Evolutionary conservation across 768 basidiomycete genomes (phyloP).

Genomic region (Russula dissimulans): DNA sequence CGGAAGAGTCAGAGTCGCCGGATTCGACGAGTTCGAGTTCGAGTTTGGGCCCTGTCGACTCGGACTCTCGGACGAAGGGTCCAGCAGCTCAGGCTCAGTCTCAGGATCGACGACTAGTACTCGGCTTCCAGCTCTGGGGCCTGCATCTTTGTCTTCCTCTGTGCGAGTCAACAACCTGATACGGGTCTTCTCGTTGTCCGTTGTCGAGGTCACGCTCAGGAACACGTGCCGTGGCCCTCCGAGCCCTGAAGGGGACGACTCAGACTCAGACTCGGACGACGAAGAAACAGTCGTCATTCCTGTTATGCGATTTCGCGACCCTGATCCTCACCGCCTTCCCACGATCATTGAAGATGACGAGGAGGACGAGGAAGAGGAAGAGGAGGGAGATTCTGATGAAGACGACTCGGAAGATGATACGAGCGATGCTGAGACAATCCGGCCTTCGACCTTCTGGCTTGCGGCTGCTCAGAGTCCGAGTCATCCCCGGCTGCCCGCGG

Average conservation of each 20-base stretch:
- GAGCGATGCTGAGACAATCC: constrained; percentile 3
- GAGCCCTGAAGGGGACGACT: not conserved
- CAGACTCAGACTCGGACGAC: not conserved
- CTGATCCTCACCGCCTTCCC: constrained; percentile 6
- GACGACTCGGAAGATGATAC: not conserved
- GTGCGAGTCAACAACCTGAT: not conserved
- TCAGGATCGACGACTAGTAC: too few relatives aligned
- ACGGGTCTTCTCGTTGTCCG: not conserved
- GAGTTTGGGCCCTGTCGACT: not conserved
- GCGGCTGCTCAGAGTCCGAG: too few relatives aligned
- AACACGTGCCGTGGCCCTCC: not conserved
- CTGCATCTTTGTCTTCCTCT: not conserved
- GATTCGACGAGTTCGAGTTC: not conserved
- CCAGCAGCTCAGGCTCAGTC: not conserved
- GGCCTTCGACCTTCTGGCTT: not conserved
- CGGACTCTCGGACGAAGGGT: not conserved
- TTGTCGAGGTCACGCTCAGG: not conserved
- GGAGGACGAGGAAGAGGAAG: not conserved
- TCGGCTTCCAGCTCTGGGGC: not conserved
- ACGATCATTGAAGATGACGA: constrained; percentile 5
- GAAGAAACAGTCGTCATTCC: not conserved
- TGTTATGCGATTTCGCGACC: not conserved
- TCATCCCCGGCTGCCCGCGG: not conserved
- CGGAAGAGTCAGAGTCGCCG: not conserved
- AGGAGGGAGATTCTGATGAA: not conserved